Base-by-base conservation (phyloP, 2,329 filamentous ascomycete genomes). In the Endothia cerciana region DNA sequence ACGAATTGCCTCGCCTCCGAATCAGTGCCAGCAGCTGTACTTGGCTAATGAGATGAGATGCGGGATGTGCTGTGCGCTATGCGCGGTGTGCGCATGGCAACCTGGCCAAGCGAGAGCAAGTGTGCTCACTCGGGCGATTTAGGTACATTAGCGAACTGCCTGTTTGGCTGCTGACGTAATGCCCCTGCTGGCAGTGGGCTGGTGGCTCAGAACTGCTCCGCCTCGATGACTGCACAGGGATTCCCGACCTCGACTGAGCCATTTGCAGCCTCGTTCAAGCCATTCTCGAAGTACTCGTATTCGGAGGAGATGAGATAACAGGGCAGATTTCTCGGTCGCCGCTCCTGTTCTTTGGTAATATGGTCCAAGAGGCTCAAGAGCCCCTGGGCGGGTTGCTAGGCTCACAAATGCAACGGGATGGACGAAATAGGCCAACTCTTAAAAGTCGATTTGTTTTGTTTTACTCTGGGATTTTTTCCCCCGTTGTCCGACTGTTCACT, bases 1-100 rank as follows among this genome's bases (percentile, higher is more conserved):
- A 67, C 65, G 65, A 65, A 55, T 55, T 63, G 40, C 28, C 6
- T 41, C 56, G 58, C 62, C 58, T 53, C 33, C 36, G 56, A 62
- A 40, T 38, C 64, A 40, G 49, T 40, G 33, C 51, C 51, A 30
- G 51, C 60, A 43, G 38, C 49, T n/a, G 49, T n/a, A 36, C 57
- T 51, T 49, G 36, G 65, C 62, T 67, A 65, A 58, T 61, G 47
- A 49, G 47, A 51, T 45, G 45, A 53, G 58, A 45, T 43, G 36
- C 22, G 36, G 47, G n/a, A 28, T 28, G 47, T 51, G 47, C 47
- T 51, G 25, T 51, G 47, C 47, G 25, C 47, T 51, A 51, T 51
- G 47, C 47, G 47, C 47, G 28, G 25, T 51, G 47, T 51, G 47
- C 47, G 25, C 45, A n/a, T 22, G 22, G 45, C 45, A 49, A 49